Evolutionary conservation across 2,329 filamentous ascomycete species (phyloP).

Genomic region (Ceratocystis cubensis): DNA sequence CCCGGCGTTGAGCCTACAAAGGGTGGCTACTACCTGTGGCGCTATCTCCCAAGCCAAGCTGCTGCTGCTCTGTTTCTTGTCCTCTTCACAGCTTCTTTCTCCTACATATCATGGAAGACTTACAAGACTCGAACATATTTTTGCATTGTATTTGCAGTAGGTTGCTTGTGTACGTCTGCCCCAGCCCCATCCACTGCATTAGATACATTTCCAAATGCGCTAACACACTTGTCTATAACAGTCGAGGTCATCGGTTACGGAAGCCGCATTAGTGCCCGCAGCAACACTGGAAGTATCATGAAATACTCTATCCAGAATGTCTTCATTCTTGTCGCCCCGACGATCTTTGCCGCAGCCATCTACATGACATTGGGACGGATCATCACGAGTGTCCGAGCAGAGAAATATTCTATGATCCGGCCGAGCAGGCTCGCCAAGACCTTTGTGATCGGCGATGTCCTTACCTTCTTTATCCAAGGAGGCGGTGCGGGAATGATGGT

Average conservation of each 20-base stretch:
- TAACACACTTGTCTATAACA: conserved; percentile 23
- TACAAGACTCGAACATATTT: conserved; percentile 13
- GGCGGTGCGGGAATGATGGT: conserved; percentile 31
- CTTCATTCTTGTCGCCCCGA: conserved; percentile 36
- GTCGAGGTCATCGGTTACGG: conserved; percentile 25
- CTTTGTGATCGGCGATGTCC: conserved; percentile 43
- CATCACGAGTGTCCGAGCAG: conserved; percentile 30
- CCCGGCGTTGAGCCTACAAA: background rate
- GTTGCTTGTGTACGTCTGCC: conserved; percentile 35
- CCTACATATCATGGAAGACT: background rate
- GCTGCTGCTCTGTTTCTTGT: background rate
- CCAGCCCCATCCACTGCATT: background rate
- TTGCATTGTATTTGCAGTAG: conserved; percentile 34
- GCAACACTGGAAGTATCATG: conserved; percentile 26
- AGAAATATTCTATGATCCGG: conserved; percentile 28
- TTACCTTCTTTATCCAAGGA: conserved; percentile 40
- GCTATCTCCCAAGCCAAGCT: background rate
- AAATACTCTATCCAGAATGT: conserved; percentile 34
- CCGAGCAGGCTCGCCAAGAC: conserved; percentile 37
- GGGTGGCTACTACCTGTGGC: background rate
- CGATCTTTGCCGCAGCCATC: conserved; percentile 38
- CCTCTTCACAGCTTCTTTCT: background rate
- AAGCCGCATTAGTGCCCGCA: conserved; percentile 21
- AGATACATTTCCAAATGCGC: background rate
- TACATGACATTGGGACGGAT: conserved; percentile 40